A percentile compares a stretch with the other conserved stretches of the same genome.
Evolutionary conservation across 768 basidiomycete species (phyloP).

Genomic region (Nevesoporus exiguus): DNA sequence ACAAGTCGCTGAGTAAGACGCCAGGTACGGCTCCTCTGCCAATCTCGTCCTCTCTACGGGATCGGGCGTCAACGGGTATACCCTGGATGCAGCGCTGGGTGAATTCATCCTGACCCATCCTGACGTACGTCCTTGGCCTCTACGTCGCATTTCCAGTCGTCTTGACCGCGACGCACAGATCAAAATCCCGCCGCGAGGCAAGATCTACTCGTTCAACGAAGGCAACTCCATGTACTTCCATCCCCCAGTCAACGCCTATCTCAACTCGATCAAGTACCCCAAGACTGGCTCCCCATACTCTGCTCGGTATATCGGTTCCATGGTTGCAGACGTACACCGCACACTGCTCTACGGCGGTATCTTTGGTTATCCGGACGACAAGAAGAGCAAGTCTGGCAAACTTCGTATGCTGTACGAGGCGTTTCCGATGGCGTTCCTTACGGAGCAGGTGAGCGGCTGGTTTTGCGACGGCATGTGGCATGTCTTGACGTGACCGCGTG

Average conservation of each 20-base stretch:
- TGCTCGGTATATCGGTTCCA: constrained; percentile 93
- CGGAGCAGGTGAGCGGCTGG: constrained; percentile 69
- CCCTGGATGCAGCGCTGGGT: constrained; percentile 89
- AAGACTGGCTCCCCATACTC: constrained; percentile 76
- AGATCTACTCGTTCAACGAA: constrained; percentile 99
- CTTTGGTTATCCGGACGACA: constrained; percentile 97
- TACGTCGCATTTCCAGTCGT: background rate
- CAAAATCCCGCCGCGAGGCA: constrained; percentile 88
- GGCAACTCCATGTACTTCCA: constrained; percentile 96
- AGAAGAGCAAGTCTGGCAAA: constrained; percentile 96
- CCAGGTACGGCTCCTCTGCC: constrained; percentile 89
- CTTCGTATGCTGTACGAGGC: constrained; percentile 94
- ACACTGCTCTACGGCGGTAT: constrained; percentile 97
- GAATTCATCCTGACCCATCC: constrained; percentile 99
- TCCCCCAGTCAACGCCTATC: constrained; percentile 72
- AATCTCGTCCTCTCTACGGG: constrained; percentile 96
- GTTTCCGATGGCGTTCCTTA: constrained; percentile 96
- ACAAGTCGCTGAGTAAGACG: constrained; percentile 10
- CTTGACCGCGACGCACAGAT: constrained; percentile 49
- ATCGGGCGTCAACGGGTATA: constrained; percentile 96
- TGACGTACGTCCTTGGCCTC: constrained; percentile 51
- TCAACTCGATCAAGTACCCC: constrained; percentile 91
- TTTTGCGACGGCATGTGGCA: background rate
- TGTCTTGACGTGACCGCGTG: background rate
- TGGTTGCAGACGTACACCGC: constrained; percentile 98